phyloP scores from a whole-genome alignment of 73 alveolate genomes.

The Symbiodinium natans region DNA sequence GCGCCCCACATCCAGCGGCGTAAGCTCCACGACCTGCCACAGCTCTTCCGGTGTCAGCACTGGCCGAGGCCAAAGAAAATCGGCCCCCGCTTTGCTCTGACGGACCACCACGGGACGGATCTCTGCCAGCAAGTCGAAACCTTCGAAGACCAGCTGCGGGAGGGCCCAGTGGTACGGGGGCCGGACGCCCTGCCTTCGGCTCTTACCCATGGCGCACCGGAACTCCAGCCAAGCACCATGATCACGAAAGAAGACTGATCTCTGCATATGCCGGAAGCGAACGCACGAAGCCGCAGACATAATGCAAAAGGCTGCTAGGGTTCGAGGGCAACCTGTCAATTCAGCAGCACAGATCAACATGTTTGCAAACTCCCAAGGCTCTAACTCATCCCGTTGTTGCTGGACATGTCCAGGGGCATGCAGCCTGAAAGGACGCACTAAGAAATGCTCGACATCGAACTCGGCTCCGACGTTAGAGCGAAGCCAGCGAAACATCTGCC shows the following conservation, averaged over 20 bases:
- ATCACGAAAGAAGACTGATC: neutral
- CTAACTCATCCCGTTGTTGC: neutral
- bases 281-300: neutral
- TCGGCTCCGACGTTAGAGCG: neutral
- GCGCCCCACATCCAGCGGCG: neutral
- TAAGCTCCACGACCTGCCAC: neutral
- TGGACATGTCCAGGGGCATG: neutral
- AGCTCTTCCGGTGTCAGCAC: neutral
- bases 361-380: slow-evolving; percentile 23
- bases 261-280: slow-evolving; percentile 22
- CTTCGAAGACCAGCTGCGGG: neutral
- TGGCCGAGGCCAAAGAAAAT: neutral
- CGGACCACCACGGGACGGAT: neutral
- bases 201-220: neutral
- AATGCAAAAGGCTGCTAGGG: neutral
- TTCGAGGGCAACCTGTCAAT: neutral
- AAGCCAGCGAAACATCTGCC: neutral
- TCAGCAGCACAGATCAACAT: neutral
- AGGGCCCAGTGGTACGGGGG: slow-evolving; percentile 32
- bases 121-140: neutral
- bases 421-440: neutral
- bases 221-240: neutral
- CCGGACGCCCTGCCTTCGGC: neutral
- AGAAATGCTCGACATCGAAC: neutral
- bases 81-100: neutral